Percentiles rank a stretch among this genome's conserved stretches.
phyloP scores from a whole-genome alignment of 306 rosid species.

The Abrus precatorius region DNA sequence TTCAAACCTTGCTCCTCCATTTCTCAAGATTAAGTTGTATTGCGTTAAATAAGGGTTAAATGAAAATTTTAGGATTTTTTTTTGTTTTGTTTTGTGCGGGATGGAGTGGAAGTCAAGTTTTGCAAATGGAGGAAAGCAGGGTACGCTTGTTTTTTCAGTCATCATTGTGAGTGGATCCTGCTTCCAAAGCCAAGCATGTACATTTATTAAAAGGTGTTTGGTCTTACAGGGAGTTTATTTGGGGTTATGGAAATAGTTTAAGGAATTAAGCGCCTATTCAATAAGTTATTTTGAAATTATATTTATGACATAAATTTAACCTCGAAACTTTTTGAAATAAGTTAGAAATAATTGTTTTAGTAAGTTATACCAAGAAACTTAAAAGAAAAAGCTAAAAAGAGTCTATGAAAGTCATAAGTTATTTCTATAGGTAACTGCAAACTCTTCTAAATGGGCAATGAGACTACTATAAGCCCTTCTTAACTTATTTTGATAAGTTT shows the following conservation, averaged over 20 bases:
- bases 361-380: no score
- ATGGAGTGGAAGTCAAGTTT: background rate
- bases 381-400: no score
- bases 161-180: slow-evolving; percentile 1
- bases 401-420: no score
- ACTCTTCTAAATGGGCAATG: no score
- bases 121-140: slow-evolving; percentile 24
- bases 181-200: background rate
- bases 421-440: no score
- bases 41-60: background rate
- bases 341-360: no score
- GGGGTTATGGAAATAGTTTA: background rate
- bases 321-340: no score
- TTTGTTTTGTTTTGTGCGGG: background rate
- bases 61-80: slow-evolving; percentile 9
- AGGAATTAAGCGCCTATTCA: no score
- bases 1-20: background rate
- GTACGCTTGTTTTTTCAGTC: background rate
- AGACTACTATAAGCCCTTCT: background rate
- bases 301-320: no score
- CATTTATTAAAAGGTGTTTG: background rate
- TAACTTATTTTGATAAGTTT: background rate
- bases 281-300: no score
- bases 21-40: background rate
- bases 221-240: background rate